Conservation (phyloP, 768 basidiomycete genomes). For the Trametes cubensis region DNA sequence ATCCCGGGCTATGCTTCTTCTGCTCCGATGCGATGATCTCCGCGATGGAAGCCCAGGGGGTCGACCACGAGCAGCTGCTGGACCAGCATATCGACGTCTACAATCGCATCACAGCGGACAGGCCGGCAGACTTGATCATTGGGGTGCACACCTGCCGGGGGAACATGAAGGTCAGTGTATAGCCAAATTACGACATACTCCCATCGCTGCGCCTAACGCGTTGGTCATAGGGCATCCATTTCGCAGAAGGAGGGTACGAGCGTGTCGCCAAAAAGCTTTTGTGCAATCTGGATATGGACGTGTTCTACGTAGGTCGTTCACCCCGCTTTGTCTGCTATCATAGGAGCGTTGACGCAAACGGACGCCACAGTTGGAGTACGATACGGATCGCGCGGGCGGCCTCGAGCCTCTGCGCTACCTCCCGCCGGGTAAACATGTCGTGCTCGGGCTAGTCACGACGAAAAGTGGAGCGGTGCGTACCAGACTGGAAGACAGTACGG, state of each 20-base stretch:
- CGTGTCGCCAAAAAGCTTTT: slow-evolving; percentile 57
- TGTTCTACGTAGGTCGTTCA: slow-evolving; percentile 38
- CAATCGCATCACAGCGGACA: slow-evolving; percentile 51
- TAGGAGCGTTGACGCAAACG: slow-evolving; percentile 2
- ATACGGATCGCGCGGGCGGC: slow-evolving; percentile 60
- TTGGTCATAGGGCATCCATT: slow-evolving; percentile 50
- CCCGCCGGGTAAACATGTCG: slow-evolving; percentile 45
- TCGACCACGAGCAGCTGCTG: slow-evolving; percentile 63
- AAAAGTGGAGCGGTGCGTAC: slow-evolving; percentile 40
- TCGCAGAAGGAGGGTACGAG: slow-evolving; percentile 60
- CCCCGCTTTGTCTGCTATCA: not conserved
- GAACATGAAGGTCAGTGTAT: slow-evolving; percentile 33
- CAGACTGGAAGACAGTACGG: not conserved
- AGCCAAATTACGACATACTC: slow-evolving; percentile 3
- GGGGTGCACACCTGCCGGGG: slow-evolving; percentile 64
- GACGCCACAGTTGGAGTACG: slow-evolving; percentile 55
- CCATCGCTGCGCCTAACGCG: slow-evolving; percentile 36
- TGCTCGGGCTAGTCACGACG: slow-evolving; percentile 50
- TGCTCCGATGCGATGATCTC: slow-evolving; percentile 56
- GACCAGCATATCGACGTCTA: slow-evolving; percentile 66
- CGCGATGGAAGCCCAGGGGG: slow-evolving; percentile 58
- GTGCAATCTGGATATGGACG: slow-evolving; percentile 59
- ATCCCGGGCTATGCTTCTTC: slow-evolving; percentile 57
- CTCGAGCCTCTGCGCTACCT: slow-evolving; percentile 55
- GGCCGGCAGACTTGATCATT: slow-evolving; percentile 55